phyloP scores from a whole-genome alignment of 306 rosid species.

The Prunus kanzakura region DNA sequence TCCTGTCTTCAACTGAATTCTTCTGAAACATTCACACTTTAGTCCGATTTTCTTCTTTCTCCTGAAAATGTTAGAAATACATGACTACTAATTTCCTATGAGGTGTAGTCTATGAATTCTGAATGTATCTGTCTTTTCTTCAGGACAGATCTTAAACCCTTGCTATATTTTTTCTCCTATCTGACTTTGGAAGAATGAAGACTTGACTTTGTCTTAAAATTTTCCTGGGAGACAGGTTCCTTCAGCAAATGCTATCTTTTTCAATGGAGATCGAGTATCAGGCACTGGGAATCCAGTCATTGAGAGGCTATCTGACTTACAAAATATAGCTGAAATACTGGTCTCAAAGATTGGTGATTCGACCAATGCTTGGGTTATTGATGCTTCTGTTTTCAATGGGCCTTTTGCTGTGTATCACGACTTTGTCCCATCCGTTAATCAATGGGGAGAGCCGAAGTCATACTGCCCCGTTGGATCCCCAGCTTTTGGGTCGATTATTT shows the following conservation, averaged over 20 bases:
- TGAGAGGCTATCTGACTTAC: constrained; percentile 65
- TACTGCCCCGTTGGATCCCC: constrained; percentile 57
- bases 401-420: constrained; percentile 77
- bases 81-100: background rate
- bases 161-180: background rate
- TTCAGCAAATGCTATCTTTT: constrained; percentile 61
- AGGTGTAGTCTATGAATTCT: background rate
- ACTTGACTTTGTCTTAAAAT: background rate
- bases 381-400: constrained; percentile 72
- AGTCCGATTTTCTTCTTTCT: background rate
- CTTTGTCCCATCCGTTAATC: constrained; percentile 63
- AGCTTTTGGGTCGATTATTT: constrained; percentile 50
- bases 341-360: constrained; percentile 67
- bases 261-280: constrained; percentile 73
- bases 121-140: background rate
- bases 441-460: constrained; percentile 73
- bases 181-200: background rate
- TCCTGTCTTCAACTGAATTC: background rate
- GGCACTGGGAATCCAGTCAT: constrained; percentile 70
- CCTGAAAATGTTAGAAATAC: background rate
- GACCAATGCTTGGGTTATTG: constrained; percentile 80
- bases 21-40: background rate
- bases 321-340: constrained; percentile 62
- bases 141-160: background rate
- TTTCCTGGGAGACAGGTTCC: constrained; percentile 49